Conservation (phyloP, 2,329 filamentous ascomycete genomes). For the Elsinoe ampelina region DNA sequence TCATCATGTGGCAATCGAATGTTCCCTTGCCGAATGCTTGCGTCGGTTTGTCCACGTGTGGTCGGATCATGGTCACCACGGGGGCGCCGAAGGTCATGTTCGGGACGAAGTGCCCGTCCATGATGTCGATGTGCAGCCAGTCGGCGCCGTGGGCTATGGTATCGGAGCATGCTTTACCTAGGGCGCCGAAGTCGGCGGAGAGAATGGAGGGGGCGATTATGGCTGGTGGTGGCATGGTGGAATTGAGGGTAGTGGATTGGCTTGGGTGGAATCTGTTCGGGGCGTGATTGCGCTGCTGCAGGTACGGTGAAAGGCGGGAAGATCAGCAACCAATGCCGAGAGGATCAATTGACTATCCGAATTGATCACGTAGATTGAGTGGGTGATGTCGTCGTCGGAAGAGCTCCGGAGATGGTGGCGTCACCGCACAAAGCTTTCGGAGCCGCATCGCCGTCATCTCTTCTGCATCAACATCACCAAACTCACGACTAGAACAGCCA, state of each 20-base stretch:
- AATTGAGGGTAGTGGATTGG: background rate
- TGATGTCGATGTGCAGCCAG: slow-evolving; percentile 93
- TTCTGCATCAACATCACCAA: background rate
- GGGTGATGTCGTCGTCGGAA: background rate
- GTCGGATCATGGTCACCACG: slow-evolving; percentile 87
- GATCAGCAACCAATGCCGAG: slow-evolving; percentile 53
- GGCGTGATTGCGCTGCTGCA: background rate
- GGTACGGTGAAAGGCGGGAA: slow-evolving; percentile 18
- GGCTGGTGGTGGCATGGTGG: slow-evolving; percentile 71
- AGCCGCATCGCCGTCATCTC: background rate
- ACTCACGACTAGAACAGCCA: background rate
- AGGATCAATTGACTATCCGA: slow-evolving; percentile 27
- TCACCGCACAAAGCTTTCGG: background rate
- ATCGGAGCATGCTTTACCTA: slow-evolving; percentile 75
- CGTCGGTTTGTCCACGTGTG: slow-evolving; percentile 68
- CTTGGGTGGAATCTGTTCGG: no score
- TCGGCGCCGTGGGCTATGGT: slow-evolving; percentile 83
- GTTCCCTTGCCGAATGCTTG: slow-evolving; percentile 69
- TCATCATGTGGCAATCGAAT: slow-evolving; percentile 99
- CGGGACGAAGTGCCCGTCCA: slow-evolving; percentile 98
- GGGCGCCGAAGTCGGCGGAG: slow-evolving; percentile 84
- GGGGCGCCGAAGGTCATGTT: slow-evolving; percentile 97
- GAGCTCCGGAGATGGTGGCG: slow-evolving; percentile 7
- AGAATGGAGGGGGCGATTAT: slow-evolving; percentile 99
- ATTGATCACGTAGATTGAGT: background rate